phyloP scores from a whole-genome alignment of 164 flowering plant genomes.

The Berberis thunbergii region DNA sequence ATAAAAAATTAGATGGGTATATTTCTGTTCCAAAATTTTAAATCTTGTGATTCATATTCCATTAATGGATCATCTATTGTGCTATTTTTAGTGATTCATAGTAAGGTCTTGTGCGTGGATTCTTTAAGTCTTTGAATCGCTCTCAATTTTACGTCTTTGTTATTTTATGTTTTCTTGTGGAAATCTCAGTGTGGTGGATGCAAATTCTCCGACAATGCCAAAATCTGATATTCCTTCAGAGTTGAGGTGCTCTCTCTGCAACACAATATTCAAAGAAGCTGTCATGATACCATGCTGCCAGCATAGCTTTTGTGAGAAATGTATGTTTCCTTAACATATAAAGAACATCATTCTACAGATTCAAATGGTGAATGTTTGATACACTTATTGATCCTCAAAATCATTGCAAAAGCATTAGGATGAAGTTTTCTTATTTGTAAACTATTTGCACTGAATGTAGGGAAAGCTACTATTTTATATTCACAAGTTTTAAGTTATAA shows the following conservation, averaged over 20 bases:
- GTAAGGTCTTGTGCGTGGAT: no score
- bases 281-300: slow-evolving; percentile 88
- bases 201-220: slow-evolving; percentile 17
- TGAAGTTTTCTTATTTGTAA: no score
- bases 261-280: slow-evolving; percentile 49
- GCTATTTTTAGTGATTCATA: no score
- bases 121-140: neutral
- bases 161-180: neutral
- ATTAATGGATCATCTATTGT: no score
- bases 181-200: slow-evolving; percentile 17
- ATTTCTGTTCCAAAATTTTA: neutral
- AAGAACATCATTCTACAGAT: no score
- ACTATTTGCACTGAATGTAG: no score
- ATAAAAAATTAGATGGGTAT: slow-evolving; percentile 25
- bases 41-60: no score
- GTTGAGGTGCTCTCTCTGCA: slow-evolving; percentile 62
- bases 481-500: neutral
- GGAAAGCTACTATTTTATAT: neutral
- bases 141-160: slow-evolving; percentile 5
- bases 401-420: no score
- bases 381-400: no score
- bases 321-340: slow-evolving; percentile 25
- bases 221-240: slow-evolving; percentile 43
- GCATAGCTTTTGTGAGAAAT: slow-evolving; percentile 67
- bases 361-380: no score